Percentiles rank a stretch among this genome's conserved stretches.
Evolutionary conservation across 1,139 yeast genomes (phyloP).

Genomic region (Waltiozyma sp.): DNA sequence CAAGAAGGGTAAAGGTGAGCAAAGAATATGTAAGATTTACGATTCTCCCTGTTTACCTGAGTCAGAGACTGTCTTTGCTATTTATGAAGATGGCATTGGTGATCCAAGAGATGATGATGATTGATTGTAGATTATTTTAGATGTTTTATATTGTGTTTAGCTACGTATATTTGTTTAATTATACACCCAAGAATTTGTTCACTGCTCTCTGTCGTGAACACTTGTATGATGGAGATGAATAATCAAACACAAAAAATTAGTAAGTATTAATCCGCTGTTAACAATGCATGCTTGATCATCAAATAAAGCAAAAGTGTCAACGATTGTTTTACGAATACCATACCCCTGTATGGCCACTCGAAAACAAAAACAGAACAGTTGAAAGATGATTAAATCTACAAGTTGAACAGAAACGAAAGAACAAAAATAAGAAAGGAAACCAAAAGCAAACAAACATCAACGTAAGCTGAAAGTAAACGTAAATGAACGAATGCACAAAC

Average conservation of each 20-base stretch:
- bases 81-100: slow-evolving; percentile 93
- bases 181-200: no score
- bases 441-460: background rate
- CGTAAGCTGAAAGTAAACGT: background rate
- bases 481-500: background rate
- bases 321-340: background rate
- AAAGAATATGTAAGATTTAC: slow-evolving; percentile 85
- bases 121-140: slow-evolving; percentile 3
- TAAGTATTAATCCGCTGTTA: no score
- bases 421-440: background rate
- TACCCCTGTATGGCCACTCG: background rate
- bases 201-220: no score
- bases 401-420: background rate
- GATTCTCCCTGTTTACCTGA: slow-evolving; percentile 96
- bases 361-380: background rate
- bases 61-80: slow-evolving; percentile 89
- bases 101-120: slow-evolving; percentile 81
- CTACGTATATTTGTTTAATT: no score
- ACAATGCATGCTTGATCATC: no score
- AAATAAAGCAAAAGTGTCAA: background rate
- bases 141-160: no score
- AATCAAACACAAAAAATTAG: no score
- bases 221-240: no score
- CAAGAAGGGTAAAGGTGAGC: slow-evolving; percentile 85
- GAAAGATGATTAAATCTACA: background rate